These are phyloP conservation scores for Agaricales sp. DNA, from an alignment of 1,284 basidiomycete genomes.

Conservation along the genomic window DNA sequence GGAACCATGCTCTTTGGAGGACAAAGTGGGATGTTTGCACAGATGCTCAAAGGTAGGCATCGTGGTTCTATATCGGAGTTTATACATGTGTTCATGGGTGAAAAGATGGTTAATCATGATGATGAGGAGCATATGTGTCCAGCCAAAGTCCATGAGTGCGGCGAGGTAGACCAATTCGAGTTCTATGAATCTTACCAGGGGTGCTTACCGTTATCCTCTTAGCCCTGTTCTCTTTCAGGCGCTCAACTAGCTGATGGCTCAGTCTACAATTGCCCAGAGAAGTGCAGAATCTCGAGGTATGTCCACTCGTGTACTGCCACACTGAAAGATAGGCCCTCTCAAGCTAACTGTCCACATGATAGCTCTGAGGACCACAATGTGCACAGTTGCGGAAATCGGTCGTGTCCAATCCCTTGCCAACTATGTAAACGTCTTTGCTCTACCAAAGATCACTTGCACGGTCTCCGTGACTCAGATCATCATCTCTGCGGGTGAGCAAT, in stretches of 20 bases:
- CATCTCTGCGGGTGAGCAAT: slow-evolving; percentile 60
- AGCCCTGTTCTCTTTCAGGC: slow-evolving; percentile 37
- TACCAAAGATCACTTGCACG: slow-evolving; percentile 41
- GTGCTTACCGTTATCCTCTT: too few species aligned
- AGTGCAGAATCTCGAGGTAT: slow-evolving; percentile 35
- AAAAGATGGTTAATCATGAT: slow-evolving; percentile 29
- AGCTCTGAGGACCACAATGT: slow-evolving; percentile 35
- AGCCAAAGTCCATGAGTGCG: slow-evolving; percentile 43
- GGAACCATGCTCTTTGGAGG: slow-evolving; percentile 28
- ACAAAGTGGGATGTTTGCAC: slow-evolving; percentile 34
- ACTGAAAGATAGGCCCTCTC: too few species aligned
- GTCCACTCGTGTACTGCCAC: too few species aligned
- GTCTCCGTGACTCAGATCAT: slow-evolving; percentile 23
- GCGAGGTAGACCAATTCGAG: slow-evolving; percentile 25
- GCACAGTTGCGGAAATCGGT: slow-evolving; percentile 38
- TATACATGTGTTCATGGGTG: background rate
- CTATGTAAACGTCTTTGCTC: slow-evolving; percentile 45
- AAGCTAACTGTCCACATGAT: too few species aligned
- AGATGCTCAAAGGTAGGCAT: slow-evolving; percentile 43
- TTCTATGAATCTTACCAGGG: too few species aligned
- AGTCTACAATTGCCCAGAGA: slow-evolving; percentile 29
- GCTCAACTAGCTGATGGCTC: slow-evolving; percentile 21
- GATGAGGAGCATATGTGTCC: slow-evolving; percentile 43
- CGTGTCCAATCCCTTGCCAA: slow-evolving; percentile 42
- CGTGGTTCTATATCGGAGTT: background rate